Percentiles rank a stretch among this genome's conserved stretches.
phyloP scores from a whole-genome alignment of 108 stramenopile species.

The Schizochytrium sp. region DNA sequence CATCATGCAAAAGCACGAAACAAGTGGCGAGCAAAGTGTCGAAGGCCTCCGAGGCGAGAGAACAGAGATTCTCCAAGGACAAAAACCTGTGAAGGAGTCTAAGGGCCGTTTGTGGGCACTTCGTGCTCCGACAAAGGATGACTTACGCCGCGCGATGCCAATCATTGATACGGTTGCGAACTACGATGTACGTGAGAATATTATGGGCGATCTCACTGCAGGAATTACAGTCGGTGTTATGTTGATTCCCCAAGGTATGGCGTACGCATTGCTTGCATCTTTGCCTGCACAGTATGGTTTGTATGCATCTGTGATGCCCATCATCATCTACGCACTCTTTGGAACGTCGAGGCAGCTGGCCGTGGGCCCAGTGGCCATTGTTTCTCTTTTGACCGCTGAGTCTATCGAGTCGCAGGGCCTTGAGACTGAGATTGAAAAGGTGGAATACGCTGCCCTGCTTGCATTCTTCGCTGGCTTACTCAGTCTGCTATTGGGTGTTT shows the following conservation, averaged over 20 bases:
- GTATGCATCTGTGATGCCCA: constrained; percentile 83
- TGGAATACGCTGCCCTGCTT: constrained; percentile 71
- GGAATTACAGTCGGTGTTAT: constrained; percentile 78
- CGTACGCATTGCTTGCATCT: constrained; percentile 87
- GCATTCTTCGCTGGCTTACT: constrained; percentile 78
- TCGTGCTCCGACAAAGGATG: background rate
- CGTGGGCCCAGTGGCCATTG: constrained; percentile 86
- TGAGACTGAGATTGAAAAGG: background rate
- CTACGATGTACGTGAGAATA: background rate
- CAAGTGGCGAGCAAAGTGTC: no score
- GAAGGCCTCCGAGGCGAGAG: no score
- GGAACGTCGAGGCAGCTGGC: constrained; percentile 84
- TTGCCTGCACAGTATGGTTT: constrained; percentile 87
- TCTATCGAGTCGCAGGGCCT: constrained; percentile 19
- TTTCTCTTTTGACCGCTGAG: constrained; percentile 67
- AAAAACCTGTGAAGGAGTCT: background rate
- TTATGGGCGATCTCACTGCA: constrained; percentile 39
- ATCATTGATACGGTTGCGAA: background rate
- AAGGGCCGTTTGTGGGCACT: background rate
- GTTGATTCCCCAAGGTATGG: constrained; percentile 88
- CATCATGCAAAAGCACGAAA: no score
- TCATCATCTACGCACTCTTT: constrained; percentile 83
- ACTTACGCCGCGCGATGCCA: background rate
- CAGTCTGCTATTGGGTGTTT: constrained; percentile 70
- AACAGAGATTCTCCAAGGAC: background rate